These are phyloP conservation scores for Penicillium brasilianum DNA, from an alignment of 2,329 filamentous ascomycete species.

Conservation along the genomic window DNA sequence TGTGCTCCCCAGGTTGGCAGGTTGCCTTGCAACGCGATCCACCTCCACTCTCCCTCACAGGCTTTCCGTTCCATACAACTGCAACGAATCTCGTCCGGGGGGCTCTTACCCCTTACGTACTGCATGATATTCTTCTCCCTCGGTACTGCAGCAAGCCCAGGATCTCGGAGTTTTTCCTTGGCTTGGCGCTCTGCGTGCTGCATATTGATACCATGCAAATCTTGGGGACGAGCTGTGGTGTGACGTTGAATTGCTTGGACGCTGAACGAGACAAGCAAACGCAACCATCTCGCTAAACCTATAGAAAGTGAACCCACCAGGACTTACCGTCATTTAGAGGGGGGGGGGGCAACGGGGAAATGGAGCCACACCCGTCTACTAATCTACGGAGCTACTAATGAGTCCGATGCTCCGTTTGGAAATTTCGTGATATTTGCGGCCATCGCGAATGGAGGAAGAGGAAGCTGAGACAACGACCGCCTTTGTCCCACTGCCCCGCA, in stretches of 20 bases:
- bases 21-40: background rate
- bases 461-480: conserved; percentile 3
- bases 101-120: conserved; percentile 1
- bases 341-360: conserved; percentile 1
- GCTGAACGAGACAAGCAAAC: conserved; percentile 5
- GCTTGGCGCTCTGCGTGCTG: conserved; percentile 21
- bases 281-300: background rate
- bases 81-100: background rate
- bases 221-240: conserved; percentile 14
- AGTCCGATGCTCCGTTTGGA: background rate
- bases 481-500: conserved; percentile 23
- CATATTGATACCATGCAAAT: conserved; percentile 21
- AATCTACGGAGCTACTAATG: background rate
- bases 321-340: background rate
- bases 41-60: background rate
- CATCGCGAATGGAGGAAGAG: background rate
- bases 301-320: background rate
- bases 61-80: background rate
- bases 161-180: conserved; percentile 16
- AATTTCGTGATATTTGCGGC: background rate
- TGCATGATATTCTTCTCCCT: background rate
- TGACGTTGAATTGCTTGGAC: conserved; percentile 14
- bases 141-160: background rate
- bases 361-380: conserved; percentile 3
- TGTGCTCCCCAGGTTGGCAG: background rate